These are phyloP conservation scores for Pythium brachiatum DNA, from an alignment of 352 stramenopile species.

Conservation along the genomic window DNA sequence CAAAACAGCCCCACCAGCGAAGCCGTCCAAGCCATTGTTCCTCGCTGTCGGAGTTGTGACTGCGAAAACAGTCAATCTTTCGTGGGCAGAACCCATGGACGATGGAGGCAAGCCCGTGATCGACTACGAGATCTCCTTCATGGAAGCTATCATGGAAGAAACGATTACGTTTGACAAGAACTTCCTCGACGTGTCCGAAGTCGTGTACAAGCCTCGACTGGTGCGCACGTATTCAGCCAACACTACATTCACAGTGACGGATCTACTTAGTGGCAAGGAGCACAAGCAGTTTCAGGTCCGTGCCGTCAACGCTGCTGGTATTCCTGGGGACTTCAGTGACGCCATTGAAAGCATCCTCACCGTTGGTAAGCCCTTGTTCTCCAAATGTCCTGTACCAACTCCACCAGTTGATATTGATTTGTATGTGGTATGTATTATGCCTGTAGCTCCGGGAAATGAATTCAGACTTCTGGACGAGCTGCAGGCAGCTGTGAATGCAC, in stretches of 20 bases:
- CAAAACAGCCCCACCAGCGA: conserved; percentile 29
- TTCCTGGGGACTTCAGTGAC: conserved; percentile 48
- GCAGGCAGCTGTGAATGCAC: conserved; percentile 73
- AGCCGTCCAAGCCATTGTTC: conserved; percentile 48
- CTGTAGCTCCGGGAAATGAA: conserved; percentile 54
- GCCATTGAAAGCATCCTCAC: conserved; percentile 58
- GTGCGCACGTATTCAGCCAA: conserved; percentile 46
- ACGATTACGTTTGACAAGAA: conserved; percentile 34
- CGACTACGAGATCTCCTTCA: conserved; percentile 69
- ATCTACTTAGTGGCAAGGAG: conserved; percentile 60
- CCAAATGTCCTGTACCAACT: not conserved
- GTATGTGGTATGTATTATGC: not conserved
- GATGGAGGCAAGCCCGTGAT: conserved; percentile 51
- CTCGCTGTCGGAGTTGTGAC: conserved; percentile 47
- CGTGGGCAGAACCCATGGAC: conserved; percentile 59
- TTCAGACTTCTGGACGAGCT: conserved; percentile 73
- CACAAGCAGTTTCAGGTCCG: conserved; percentile 66
- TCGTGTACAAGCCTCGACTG: conserved; percentile 51
- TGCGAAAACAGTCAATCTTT: conserved; percentile 60
- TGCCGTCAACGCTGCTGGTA: conserved; percentile 54
- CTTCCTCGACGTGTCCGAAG: conserved; percentile 53
- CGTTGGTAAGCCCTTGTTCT: conserved; percentile 36
- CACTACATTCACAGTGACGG: conserved; percentile 36
- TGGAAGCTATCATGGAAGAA: conserved; percentile 58
- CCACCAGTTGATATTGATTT: not conserved